A percentile compares a stretch with the other conserved stretches of the same genome.
Conservation (phyloP, 2,329 filamentous ascomycete species). For the Echinosphaeria canescens region DNA sequence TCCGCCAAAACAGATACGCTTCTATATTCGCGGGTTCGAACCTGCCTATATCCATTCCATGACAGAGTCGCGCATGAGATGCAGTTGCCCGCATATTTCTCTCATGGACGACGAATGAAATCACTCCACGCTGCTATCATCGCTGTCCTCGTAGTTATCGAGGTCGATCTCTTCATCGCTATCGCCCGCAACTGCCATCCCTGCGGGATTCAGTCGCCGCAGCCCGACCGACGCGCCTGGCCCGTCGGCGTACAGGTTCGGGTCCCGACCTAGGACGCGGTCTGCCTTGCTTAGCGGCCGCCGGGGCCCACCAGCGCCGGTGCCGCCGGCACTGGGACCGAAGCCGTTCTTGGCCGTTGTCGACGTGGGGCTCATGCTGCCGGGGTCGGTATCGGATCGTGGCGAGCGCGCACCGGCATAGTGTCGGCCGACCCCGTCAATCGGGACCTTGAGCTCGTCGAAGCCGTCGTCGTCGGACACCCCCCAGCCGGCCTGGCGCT, state of each 20-base stretch:
- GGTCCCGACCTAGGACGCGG: constrained; percentile 32
- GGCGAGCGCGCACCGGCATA: constrained; percentile 5
- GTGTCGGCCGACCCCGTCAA: constrained; percentile 11
- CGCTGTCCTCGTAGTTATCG: constrained; percentile 7
- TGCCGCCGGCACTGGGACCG: constrained; percentile 4
- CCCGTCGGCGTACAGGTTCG: constrained; percentile 28
- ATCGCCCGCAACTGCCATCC: constrained; percentile 15
- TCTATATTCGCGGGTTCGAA: too few relatives aligned
- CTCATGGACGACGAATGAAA: too few relatives aligned
- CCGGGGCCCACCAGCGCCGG: too few relatives aligned
- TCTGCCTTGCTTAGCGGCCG: constrained; percentile 31
- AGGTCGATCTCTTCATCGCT: constrained; percentile 17
- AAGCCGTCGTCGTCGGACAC: constrained; percentile 34
- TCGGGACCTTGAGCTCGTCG: constrained; percentile 20
- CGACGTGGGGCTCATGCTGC: constrained; percentile 4
- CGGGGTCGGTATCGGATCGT: constrained; percentile 1
- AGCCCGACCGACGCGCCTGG: constrained; percentile 16
- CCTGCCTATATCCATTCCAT: too few relatives aligned
- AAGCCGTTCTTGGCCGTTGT: background rate
- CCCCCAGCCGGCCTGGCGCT: constrained; percentile 48
- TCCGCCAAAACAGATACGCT: too few relatives aligned
- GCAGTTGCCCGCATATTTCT: too few relatives aligned
- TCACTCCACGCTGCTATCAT: too few relatives aligned
- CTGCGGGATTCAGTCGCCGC: constrained; percentile 22
- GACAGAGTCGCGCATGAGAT: too few relatives aligned